Evolutionary conservation across 1,284 basidiomycete species (phyloP).

Genomic region (Thelephora terrestris): DNA sequence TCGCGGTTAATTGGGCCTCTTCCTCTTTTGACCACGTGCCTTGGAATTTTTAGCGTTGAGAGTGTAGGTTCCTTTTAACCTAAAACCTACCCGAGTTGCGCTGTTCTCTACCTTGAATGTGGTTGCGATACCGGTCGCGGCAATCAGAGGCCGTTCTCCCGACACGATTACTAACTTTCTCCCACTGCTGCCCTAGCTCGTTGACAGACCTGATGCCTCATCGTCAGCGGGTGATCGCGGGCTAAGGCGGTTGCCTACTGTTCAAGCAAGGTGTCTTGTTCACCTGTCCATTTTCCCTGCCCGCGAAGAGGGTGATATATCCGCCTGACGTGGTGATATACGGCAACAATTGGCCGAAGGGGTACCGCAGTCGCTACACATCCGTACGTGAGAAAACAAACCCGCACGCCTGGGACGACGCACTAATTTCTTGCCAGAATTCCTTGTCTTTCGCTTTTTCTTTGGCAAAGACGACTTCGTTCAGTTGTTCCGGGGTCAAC

Average conservation of each 20-base stretch:
- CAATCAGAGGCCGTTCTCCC: slow-evolving; percentile 71
- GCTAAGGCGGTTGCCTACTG: slow-evolving; percentile 32
- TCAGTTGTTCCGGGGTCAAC: slow-evolving; percentile 42
- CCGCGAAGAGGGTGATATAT: slow-evolving; percentile 54
- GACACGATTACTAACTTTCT: slow-evolving; percentile 56
- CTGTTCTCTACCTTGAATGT: slow-evolving; percentile 51
- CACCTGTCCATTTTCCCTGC: slow-evolving; percentile 64
- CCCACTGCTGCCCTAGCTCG: slow-evolving; percentile 70
- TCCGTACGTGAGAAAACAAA: background rate
- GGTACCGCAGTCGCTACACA: slow-evolving; percentile 52
- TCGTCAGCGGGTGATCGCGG: background rate
- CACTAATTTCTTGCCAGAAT: slow-evolving; percentile 75
- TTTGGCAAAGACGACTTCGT: slow-evolving; percentile 56
- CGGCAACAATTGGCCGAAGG: slow-evolving; percentile 65
- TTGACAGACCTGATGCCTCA: slow-evolving; percentile 42
- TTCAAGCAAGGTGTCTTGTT: slow-evolving; percentile 50
- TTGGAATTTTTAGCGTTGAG: slow-evolving; percentile 11
- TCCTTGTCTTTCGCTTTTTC: slow-evolving; percentile 47
- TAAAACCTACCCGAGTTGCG: slow-evolving; percentile 27
- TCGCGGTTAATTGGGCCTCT: slow-evolving; percentile 57
- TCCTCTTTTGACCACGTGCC: slow-evolving; percentile 66
- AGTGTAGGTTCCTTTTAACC: slow-evolving; percentile 1
- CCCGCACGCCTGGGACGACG: slow-evolving; percentile 17
- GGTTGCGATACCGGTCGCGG: slow-evolving; percentile 75
- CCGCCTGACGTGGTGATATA: slow-evolving; percentile 72